A percentile compares a stretch with the other conserved stretches of the same genome.
phyloP scores from a whole-genome alignment of 495 filamentous ascomycete species.

The Thozetella sp. region DNA sequence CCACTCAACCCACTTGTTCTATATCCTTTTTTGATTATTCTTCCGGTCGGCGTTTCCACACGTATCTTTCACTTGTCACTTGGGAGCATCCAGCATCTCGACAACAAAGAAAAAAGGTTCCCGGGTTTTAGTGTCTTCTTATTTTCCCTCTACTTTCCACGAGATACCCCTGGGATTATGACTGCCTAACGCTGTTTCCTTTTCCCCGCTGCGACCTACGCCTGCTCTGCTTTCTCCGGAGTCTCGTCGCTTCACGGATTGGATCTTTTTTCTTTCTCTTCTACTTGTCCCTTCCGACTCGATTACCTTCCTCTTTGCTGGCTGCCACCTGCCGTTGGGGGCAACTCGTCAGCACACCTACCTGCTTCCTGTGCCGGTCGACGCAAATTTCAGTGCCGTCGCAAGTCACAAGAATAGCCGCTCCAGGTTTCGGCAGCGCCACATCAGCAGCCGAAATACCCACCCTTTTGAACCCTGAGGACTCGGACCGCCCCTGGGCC shows the following conservation, averaged over 20 bases:
- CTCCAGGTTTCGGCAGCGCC: neutral
- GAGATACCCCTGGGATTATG: constrained; percentile 16
- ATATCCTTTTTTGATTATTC: constrained; percentile 2
- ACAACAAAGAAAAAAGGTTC: too few relatives aligned
- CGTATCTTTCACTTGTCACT: too few relatives aligned
- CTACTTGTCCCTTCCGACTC: too few relatives aligned
- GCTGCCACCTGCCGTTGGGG: neutral
- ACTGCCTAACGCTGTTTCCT: neutral
- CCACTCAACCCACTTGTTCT: constrained; percentile 33
- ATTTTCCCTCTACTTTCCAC: constrained; percentile 8
- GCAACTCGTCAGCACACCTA: neutral
- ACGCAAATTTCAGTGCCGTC: too few relatives aligned
- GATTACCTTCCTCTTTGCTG: neutral
- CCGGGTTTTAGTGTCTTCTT: too few relatives aligned
- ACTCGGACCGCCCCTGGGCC: constrained; percentile 20
- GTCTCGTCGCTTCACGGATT: neutral
- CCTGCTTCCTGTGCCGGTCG: too few relatives aligned
- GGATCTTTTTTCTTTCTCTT: neutral
- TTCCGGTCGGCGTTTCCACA: too few relatives aligned
- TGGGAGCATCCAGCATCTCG: too few relatives aligned
- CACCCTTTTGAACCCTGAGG: neutral
- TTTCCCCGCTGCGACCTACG: constrained; percentile 8
- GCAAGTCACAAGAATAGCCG: constrained; percentile 2
- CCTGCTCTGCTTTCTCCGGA: constrained; percentile 23
- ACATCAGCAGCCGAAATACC: constrained; percentile 1